Percentiles rank a stretch among this genome's conserved stretches.
These are phyloP conservation scores for Teratosphaeria gauchensis DNA, from an alignment of 2,329 filamentous ascomycete species.

Conservation along the genomic window DNA sequence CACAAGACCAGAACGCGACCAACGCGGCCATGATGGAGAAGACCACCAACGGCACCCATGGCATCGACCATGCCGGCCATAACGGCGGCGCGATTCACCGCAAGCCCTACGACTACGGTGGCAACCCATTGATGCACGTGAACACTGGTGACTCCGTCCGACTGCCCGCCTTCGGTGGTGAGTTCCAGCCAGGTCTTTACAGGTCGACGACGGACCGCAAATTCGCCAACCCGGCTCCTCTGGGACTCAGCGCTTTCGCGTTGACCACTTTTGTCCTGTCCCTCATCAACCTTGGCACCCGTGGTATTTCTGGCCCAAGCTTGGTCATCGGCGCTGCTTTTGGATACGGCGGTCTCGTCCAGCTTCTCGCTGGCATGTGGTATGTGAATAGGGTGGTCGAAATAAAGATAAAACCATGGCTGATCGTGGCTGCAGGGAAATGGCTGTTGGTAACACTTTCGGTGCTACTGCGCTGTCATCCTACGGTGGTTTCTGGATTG, in stretches of 20 bases:
- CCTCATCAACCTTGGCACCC: constrained; percentile 39
- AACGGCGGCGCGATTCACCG: constrained; percentile 24
- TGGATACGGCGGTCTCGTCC: constrained; percentile 42
- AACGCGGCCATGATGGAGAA: constrained; percentile 10
- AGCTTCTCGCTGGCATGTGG: constrained; percentile 46
- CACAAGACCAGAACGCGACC: constrained; percentile 28
- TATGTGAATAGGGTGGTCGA: constrained; percentile 27
- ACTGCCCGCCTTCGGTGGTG: constrained; percentile 41
- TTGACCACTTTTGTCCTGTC: constrained; percentile 54
- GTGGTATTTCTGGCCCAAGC: constrained; percentile 33
- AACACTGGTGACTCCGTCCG: constrained; percentile 40
- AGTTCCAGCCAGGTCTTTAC: constrained; percentile 45
- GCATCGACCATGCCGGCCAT: constrained; percentile 27
- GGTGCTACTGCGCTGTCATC: constrained; percentile 52
- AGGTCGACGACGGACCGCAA: constrained; percentile 29
- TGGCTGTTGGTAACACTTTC: constrained; percentile 53
- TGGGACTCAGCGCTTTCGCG: constrained; percentile 55
- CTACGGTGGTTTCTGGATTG: constrained; percentile 55
- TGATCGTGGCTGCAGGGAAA: constrained; percentile 31
- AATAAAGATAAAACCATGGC: background rate
- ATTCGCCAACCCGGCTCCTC: constrained; percentile 51
- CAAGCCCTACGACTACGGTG: constrained; percentile 41
- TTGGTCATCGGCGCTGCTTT: constrained; percentile 40
- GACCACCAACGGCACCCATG: constrained; percentile 12
- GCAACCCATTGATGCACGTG: constrained; percentile 43